Evolutionary conservation across 73 alveolate species (phyloP), one percentile per base, ranked within the genome.

Genomic region (Paramecium bursaria): DNA sequence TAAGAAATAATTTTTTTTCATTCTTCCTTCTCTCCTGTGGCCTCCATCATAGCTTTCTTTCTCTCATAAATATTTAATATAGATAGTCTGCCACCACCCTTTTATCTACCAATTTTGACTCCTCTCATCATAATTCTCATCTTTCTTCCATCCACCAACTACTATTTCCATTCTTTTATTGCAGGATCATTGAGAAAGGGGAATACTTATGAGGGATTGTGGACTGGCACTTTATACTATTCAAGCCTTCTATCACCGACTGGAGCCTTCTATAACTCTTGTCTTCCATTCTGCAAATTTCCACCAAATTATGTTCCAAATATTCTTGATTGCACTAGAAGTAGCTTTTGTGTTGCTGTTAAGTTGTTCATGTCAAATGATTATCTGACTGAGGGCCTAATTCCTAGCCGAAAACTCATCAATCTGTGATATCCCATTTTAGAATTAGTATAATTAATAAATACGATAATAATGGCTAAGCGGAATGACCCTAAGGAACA

Each of bases 41-140:
- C 61, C 26, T 48, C 61, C 15, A 48, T 48, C 15, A 4, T 33
- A 10, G 82, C 53, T 44, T 67, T 67, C 19, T 67, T 67, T 5
- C 82, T 42, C 33, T 67, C 82, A 67, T 67, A 67, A 67, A 67
- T 67, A 17, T 67, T 67, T 19, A 67, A 47, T 13, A 67, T 67
- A n/a, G 82, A 67, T 6, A 67, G 15, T 46, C 44, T 67, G 33
- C 44, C 82, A 15, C 82, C 82, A 25, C 82, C 82, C 60, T 67
- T 67, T 42, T 67, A 67, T 67, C 82, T 67, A 17, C 82, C 82
- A 3, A 67, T 67, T 42, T 67, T 67, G 0, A 67, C 82, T 39
- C 82, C 82, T 67, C 82, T 67, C 82, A 67, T 67, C 82, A 67
- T 67, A n/a, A 67, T 67, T 67, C 82, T 67, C 82, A 67, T 67